Percentiles rank a stretch among this genome's conserved stretches.
Conservation (phyloP, 2,329 filamentous ascomycete genomes). For the Endocalyx cinctus region DNA sequence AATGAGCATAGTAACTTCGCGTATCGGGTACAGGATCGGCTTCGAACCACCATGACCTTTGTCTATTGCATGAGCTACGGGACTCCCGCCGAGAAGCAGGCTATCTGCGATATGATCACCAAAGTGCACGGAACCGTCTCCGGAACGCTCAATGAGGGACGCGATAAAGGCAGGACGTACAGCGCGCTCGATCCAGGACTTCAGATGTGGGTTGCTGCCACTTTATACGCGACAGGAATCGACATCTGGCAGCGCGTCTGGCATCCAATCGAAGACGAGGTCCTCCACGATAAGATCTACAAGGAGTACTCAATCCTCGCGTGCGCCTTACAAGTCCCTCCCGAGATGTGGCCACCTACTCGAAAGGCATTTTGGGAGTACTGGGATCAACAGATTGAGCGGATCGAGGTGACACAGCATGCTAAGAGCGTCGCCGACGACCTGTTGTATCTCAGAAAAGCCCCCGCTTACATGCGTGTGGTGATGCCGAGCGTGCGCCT, state of each 20-base stretch:
- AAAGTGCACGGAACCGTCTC: slow-evolving; percentile 27
- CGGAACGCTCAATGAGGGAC: slow-evolving; percentile 17
- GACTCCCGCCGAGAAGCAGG: slow-evolving; percentile 25
- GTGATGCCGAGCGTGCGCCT: slow-evolving; percentile 16
- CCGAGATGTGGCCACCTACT: slow-evolving; percentile 23
- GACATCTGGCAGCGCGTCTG: slow-evolving; percentile 32
- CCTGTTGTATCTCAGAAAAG: slow-evolving; percentile 18
- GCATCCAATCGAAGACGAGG: slow-evolving; percentile 22
- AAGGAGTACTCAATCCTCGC: slow-evolving; percentile 23
- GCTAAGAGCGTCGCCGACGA: slow-evolving; percentile 20
- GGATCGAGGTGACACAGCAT: slow-evolving; percentile 21
- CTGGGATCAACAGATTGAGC: slow-evolving; percentile 23
- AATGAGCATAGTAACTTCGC: slow-evolving; percentile 34
- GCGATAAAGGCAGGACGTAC: slow-evolving; percentile 19
- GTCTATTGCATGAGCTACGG: slow-evolving; percentile 35
- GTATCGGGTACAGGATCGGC: slow-evolving; percentile 29
- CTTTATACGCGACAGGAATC: slow-evolving; percentile 31
- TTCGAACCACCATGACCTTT: slow-evolving; percentile 34
- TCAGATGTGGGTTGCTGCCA: slow-evolving; percentile 36
- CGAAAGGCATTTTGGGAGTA: slow-evolving; percentile 23
- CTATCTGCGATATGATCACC: slow-evolving; percentile 33
- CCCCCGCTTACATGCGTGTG: slow-evolving; percentile 16
- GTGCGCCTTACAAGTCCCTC: slow-evolving; percentile 24
- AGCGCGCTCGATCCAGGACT: slow-evolving; percentile 31
- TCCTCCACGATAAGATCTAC: slow-evolving; percentile 21